Percentiles rank a stretch among this genome's conserved stretches.
Evolutionary conservation across 2,329 filamentous ascomycete species (phyloP).

Genomic region (Ceratocystiopsis sp.): DNA sequence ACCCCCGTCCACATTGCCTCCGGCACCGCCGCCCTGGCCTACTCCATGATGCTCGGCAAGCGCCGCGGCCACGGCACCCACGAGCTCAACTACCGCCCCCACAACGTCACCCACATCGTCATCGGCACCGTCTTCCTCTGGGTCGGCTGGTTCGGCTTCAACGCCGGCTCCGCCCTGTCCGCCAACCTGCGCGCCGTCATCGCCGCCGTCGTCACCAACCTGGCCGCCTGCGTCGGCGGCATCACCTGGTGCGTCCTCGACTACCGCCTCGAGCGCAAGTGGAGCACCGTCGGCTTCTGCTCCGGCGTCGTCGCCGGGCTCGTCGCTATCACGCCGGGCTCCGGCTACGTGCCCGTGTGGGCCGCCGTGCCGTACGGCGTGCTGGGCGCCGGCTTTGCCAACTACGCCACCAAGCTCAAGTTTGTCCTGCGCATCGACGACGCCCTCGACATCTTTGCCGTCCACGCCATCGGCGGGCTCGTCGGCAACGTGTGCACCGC

Average conservation of each 20-base stretch:
- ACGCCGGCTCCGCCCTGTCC: constrained; percentile 65
- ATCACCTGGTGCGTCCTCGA: constrained; percentile 76
- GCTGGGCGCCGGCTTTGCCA: constrained; percentile 49
- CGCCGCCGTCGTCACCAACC: constrained; percentile 76
- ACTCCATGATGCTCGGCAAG: constrained; percentile 57
- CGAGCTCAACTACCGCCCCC: constrained; percentile 49
- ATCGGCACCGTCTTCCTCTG: constrained; percentile 63
- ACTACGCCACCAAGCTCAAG: constrained; percentile 76
- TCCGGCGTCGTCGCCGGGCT: constrained; percentile 76
- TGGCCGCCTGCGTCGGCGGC: constrained; percentile 66
- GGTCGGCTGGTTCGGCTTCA: constrained; percentile 97
- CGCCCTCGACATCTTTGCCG: constrained; percentile 78
- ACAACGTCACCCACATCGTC: constrained; percentile 59
- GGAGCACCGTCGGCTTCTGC: constrained; percentile 88
- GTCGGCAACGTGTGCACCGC: constrained; percentile 65
- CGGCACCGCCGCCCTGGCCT: constrained; percentile 54
- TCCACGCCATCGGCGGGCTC: constrained; percentile 74
- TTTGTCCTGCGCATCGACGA: constrained; percentile 63
- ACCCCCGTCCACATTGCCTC: constrained; percentile 61
- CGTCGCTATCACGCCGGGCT: constrained; percentile 72
- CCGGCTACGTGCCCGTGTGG: constrained; percentile 61
- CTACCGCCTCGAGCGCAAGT: constrained; percentile 82
- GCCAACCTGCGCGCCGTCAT: constrained; percentile 79
- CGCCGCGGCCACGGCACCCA: constrained; percentile 44
- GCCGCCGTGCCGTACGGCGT: constrained; percentile 41